Percentiles rank a stretch among this genome's conserved stretches.
Conservation (phyloP, 139 green algal genomes). For the Chlamydomonas sp. region DNA sequence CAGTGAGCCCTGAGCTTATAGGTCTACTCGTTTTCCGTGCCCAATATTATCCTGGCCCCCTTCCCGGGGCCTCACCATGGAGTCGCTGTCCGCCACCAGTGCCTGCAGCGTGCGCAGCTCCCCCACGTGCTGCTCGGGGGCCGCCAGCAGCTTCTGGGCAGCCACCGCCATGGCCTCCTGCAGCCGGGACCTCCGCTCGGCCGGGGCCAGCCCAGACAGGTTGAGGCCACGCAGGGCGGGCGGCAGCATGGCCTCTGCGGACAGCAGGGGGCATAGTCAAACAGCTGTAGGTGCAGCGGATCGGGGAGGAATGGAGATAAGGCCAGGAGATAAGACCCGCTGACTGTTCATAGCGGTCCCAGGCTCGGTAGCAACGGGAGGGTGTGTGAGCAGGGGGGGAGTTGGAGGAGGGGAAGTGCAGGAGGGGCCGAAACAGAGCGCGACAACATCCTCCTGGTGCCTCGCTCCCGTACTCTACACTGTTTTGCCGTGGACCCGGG, state of each 20-base stretch:
- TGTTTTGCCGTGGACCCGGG: no score
- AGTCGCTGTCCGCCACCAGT: slow-evolving; percentile 17
- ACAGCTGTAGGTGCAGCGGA: neutral
- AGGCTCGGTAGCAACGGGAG: no score
- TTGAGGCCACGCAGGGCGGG: slow-evolving; percentile 50
- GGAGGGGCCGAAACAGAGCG: neutral
- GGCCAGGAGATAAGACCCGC: neutral
- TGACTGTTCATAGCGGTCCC: neutral
- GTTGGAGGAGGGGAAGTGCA: no score
- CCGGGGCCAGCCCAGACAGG: slow-evolving; percentile 27
- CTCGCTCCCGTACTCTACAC: neutral
- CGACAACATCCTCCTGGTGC: neutral
- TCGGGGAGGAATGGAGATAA: neutral
- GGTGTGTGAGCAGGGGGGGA: no score
- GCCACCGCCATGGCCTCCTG: slow-evolving; percentile 78
- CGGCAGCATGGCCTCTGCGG: slow-evolving; percentile 34
- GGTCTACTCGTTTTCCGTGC: no score
- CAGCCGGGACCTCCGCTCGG: slow-evolving; percentile 57
- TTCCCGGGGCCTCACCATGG: slow-evolving; percentile 4
- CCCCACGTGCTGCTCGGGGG: slow-evolving; percentile 68
- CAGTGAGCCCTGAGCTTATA: no score
- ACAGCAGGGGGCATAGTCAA: neutral
- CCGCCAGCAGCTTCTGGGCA: slow-evolving; percentile 74
- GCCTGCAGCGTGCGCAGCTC: slow-evolving; percentile 43
- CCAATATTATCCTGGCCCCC: no score